These are phyloP conservation scores for Amauroascus verrucosus DNA, from an alignment of 2,329 filamentous ascomycete genomes.

Conservation along the genomic window DNA sequence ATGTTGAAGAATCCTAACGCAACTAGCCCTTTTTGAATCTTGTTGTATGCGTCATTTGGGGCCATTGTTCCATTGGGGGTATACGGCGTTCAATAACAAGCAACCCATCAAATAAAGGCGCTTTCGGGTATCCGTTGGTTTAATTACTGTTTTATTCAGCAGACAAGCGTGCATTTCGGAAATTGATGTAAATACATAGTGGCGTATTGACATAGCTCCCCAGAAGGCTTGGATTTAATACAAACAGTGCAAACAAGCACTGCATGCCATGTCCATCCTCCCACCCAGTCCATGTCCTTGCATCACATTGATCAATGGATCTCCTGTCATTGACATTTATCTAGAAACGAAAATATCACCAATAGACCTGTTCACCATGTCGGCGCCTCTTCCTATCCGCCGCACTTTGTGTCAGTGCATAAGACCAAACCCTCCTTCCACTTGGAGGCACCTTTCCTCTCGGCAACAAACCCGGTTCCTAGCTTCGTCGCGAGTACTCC, in stretches of 20 bases:
- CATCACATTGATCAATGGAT: constrained; percentile 7
- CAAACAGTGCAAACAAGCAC: constrained; percentile 8
- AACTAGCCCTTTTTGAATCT: too few relatives aligned
- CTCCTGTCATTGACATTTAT: neutral
- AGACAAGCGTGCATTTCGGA: neutral
- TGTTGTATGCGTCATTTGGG: too few relatives aligned
- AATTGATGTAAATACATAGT: too few relatives aligned
- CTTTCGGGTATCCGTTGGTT: too few relatives aligned
- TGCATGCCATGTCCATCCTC: neutral
- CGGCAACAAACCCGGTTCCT: constrained; percentile 16
- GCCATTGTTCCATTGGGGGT: too few relatives aligned
- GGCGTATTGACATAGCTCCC: too few relatives aligned
- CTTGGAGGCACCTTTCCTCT: neutral
- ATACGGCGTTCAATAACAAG: too few relatives aligned
- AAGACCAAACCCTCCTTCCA: neutral
- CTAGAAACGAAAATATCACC: neutral
- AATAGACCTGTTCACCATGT: neutral
- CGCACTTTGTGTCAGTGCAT: constrained; percentile 15
- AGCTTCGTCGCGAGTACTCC: constrained; percentile 24
- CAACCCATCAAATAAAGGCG: too few relatives aligned
- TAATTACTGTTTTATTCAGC: too few relatives aligned
- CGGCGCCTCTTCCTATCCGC: constrained; percentile 14
- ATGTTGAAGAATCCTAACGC: too few relatives aligned
- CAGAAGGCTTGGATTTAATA: too few relatives aligned
- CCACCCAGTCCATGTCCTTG: too few relatives aligned